phyloP scores from a whole-genome alignment of 164 flowering plant species.

The Vitis riparia region DNA sequence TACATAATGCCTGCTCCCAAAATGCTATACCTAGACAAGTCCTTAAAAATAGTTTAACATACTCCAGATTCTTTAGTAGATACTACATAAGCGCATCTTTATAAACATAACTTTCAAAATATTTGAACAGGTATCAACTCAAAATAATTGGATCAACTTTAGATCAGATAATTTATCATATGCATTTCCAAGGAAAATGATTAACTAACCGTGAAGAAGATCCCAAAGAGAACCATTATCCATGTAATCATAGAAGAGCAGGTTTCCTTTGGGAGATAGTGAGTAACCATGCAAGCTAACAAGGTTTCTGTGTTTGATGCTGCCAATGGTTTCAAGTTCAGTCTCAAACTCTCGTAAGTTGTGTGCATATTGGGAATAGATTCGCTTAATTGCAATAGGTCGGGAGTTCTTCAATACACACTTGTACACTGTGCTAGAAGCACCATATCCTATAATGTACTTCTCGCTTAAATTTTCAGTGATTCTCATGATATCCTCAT shows the following conservation, averaged over 20 bases:
- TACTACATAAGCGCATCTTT: no score
- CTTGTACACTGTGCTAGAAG: constrained; percentile 93
- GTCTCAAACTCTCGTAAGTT: constrained; percentile 78
- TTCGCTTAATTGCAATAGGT: constrained; percentile 83
- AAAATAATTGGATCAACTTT: background rate
- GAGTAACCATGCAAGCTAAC: constrained; percentile 91
- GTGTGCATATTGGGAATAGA: constrained; percentile 63
- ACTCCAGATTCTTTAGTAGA: no score
- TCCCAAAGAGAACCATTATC: constrained; percentile 95
- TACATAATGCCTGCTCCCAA: no score
- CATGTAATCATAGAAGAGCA: constrained; percentile 95
- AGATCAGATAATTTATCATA: no score
- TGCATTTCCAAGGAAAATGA: background rate
- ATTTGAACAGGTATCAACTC: background rate
- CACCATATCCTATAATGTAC: constrained; percentile 86
- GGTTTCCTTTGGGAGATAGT: constrained; percentile 70
- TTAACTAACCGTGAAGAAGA: constrained; percentile 83
- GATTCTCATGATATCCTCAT: constrained; percentile 84
- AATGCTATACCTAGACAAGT: no score
- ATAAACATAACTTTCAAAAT: background rate
- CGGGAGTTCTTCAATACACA: constrained; percentile 80
- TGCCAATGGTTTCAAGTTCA: constrained; percentile 84
- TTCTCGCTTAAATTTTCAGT: constrained; percentile 90
- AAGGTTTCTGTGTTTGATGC: constrained; percentile 86
- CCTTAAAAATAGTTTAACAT: no score